Base-by-base conservation (phyloP, 495 filamentous ascomycete genomes). In the Aspergillus sclerotioniger region DNA sequence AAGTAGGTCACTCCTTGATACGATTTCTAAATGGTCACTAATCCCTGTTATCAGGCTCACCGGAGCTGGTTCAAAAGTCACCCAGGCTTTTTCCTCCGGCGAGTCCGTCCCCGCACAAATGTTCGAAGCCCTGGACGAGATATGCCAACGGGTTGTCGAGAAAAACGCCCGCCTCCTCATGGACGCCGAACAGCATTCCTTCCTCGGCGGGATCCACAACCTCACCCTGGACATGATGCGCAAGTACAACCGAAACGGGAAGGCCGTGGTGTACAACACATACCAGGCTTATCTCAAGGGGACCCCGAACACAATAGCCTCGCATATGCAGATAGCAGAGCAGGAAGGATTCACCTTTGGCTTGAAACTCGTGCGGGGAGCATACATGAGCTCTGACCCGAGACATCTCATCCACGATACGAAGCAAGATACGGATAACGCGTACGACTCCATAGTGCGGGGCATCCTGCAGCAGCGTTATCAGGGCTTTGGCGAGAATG, bases 361-460 rank as follows among this genome's bases (percentile, higher is more conserved):
- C 8, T 80, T 93, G 9, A 97, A 97, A 69, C 79, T 97, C 0
- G 92, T 97, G 3, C 81, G 92, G 16, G 92, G 92, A 13, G 92
- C 92, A 2, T 97, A 96, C 68, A 77, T 97, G 10, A 81, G 80
- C n/a, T 80, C 80, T 3, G 92, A 96, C 67, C 85, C 90, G 0
- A 73, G 89, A 2, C 73, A 87, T 19, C 72, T 90, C 20, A 89
- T 96, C 59, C 85, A 88, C 64, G 84, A 87, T 45, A 90, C 83
- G 37, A 93, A 92, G 70, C 82, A 82, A 45, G 82, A 88, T n/a
- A 97, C 92, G 5, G 84, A 84, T 62, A 57, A 64, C 7, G 74
- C 74, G 6, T 90, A 87, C 65, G 76, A 89, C 54, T 65, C 61
- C 2, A 79, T 87, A 50, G 75, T 80, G 6, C 79, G 80, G 35